Conservation (phyloP, 2,329 filamentous ascomycete genomes). For the Hymenoscyphus fructigenus region DNA sequence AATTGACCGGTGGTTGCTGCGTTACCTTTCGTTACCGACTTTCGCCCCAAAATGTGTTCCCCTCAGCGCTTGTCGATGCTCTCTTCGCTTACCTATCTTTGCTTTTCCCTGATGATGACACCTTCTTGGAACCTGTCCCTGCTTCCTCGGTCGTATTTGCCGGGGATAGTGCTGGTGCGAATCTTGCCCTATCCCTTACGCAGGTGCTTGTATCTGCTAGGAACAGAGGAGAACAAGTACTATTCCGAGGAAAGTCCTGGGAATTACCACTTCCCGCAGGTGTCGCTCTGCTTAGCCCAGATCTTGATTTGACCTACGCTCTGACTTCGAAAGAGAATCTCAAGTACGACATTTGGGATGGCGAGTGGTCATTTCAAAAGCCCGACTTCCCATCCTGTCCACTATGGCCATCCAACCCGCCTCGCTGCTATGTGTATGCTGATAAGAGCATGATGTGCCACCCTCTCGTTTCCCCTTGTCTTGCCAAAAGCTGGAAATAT, state of each 20-base stretch:
- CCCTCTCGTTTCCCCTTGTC: background rate
- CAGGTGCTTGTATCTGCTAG: background rate
- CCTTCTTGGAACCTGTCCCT: background rate
- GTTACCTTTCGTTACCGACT: background rate
- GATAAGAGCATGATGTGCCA: background rate
- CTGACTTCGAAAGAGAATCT: background rate
- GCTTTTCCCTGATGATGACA: background rate
- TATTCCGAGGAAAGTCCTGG: background rate
- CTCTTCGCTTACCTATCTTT: background rate
- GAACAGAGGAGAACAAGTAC: background rate
- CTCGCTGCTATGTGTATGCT: background rate
- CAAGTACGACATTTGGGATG: background rate
- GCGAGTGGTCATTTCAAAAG: background rate
- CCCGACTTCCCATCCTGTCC: background rate
- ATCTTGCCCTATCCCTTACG: background rate
- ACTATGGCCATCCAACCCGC: background rate
- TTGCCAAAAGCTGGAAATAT: background rate
- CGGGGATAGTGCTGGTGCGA: background rate
- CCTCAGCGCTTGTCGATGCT: background rate
- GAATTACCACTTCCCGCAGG: background rate
- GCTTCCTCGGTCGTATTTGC: background rate
- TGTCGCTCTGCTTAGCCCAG: background rate
- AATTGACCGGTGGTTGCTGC: background rate
- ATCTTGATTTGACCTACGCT: background rate
- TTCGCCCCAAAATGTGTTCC: background rate